A percentile compares a stretch with the other conserved stretches of the same genome.
These are phyloP conservation scores for Domatiomyces catenatus DNA, from an alignment of 2,329 filamentous ascomycete genomes.

Conservation along the genomic window DNA sequence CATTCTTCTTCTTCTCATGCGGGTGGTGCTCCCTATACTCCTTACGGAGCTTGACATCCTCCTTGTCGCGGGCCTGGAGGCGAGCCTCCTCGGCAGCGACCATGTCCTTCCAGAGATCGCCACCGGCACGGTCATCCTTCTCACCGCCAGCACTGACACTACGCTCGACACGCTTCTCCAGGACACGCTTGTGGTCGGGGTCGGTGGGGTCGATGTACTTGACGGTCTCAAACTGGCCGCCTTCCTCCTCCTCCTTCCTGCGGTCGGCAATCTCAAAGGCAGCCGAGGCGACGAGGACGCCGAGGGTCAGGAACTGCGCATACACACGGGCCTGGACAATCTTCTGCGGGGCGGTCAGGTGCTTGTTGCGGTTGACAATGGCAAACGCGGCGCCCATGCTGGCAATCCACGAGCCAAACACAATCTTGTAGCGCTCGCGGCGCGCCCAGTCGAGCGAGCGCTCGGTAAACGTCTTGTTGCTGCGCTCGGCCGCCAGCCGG, in stretches of 20 bases:
- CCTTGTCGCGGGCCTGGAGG: constrained; percentile 27
- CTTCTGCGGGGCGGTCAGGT: constrained; percentile 64
- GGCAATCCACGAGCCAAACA: constrained; percentile 66
- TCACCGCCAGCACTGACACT: constrained; percentile 7
- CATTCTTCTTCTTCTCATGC: constrained; percentile 13
- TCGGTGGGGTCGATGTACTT: constrained; percentile 67
- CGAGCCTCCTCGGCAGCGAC: constrained; percentile 33
- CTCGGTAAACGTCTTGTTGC: constrained; percentile 42
- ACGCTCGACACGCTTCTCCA: constrained; percentile 58
- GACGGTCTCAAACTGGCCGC: constrained; percentile 56
- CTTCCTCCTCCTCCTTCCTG: constrained; percentile 43
- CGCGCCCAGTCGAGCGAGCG: constrained; percentile 57
- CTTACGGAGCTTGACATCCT: constrained; percentile 22
- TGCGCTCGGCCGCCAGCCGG: constrained; percentile 38
- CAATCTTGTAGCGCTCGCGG: constrained; percentile 73
- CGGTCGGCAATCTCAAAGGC: constrained; percentile 71
- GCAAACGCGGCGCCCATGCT: constrained; percentile 61
- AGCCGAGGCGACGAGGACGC: constrained; percentile 66
- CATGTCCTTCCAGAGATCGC: constrained; percentile 65
- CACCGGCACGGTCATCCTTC: neutral
- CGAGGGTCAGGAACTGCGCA: constrained; percentile 75
- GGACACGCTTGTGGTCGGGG: constrained; percentile 64
- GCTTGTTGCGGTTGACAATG: constrained; percentile 62
- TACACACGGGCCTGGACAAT: constrained; percentile 89
- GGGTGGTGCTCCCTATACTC: constrained; percentile 16